A percentile compares a stretch with the other conserved stretches of the same genome.
Conservation (phyloP, 805 yeast genomes). For the Wickerhamomyces sydowiorum region DNA sequence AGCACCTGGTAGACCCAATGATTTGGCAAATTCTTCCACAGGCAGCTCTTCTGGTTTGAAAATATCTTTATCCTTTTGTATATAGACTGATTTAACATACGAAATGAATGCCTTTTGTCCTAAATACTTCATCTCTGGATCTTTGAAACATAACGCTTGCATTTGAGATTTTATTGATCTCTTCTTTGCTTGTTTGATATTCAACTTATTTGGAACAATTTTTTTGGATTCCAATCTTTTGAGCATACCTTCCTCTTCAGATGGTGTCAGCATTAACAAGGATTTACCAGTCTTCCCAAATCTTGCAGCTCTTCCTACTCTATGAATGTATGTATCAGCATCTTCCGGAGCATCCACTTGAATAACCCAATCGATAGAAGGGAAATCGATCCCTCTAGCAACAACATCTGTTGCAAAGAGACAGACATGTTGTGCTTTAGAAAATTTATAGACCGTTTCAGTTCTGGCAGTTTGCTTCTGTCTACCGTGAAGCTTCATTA, state of each 20-base stretch:
- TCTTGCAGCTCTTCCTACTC: constrained; percentile 95
- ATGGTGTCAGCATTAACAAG: constrained; percentile 73
- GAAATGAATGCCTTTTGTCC: constrained; percentile 96
- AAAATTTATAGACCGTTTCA: constrained; percentile 59
- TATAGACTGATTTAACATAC: constrained; percentile 75
- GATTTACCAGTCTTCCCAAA: constrained; percentile 88
- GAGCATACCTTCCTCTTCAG: constrained; percentile 75
- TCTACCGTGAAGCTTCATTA: constrained; percentile 80
- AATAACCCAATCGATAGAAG: constrained; percentile 87
- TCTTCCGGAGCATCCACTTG: constrained; percentile 95
- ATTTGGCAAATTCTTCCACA: constrained; percentile 76
- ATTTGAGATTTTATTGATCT: constrained; percentile 76
- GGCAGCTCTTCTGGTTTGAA: constrained; percentile 77
- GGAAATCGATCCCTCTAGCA: constrained; percentile 94
- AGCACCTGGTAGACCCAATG: constrained; percentile 93
- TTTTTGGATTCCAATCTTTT: constrained; percentile 54
- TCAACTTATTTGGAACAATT: constrained; percentile 67
- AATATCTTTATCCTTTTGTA: constrained; percentile 83
- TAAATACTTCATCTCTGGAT: constrained; percentile 84
- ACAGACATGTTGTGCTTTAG: constrained; percentile 46
- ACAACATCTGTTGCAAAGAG: constrained; percentile 97
- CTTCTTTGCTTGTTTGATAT: constrained; percentile 65
- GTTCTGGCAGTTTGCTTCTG: constrained; percentile 73
- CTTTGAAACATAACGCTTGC: constrained; percentile 86
- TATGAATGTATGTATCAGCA: constrained; percentile 84